Evolutionary conservation across 352 stramenopile species (phyloP), one percentile per base, ranked within the genome.

Genomic region (Phytophthora ramorum): DNA sequence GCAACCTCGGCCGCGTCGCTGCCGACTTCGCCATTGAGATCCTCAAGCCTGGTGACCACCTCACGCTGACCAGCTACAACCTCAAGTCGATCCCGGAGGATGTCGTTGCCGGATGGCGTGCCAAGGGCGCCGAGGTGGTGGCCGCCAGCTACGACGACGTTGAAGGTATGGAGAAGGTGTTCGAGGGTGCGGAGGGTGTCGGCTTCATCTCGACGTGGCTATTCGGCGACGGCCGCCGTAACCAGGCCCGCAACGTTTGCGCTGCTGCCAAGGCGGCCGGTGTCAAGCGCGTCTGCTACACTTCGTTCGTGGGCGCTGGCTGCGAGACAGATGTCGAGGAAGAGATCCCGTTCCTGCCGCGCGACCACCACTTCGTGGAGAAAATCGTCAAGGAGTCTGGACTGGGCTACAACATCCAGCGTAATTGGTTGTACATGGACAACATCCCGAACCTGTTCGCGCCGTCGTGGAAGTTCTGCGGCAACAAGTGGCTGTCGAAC

Each of bases 341-440:
- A 10, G 62, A 78, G 49, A 56, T 78, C 14, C 69, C 69, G 19
- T 78, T 78, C 58, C 48, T 78, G 19, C 69, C 65, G 2, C 65
- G 43, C 6, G 69, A 78, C 48, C 65, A 78, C 53, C 64, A 74
- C 17, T 71, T 69, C 14, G 44, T 59, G 0, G 64, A 78, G 50
- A 47, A 74, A 7, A 53, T 49, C 1, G 48, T 75, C 40, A 58
- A 66, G 22, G 37, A 56, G 38, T 78, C 55, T 3, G 70, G 70
- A 4, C 57, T 78, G 7, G 50, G 66, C 20, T 78, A 68, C 61
- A 78, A 71, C 47, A 78, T 79, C 52, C 71, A 79, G n/a, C 71
- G 71, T 35, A 74, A 79, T 47, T 79, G 37, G 22, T 22, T 79
- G 44, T 75, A 76, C 63, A 62, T 65, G 47, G 54, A 79, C 67